Conservation (phyloP, 139 green algal species). For the Chara braunii region DNA sequence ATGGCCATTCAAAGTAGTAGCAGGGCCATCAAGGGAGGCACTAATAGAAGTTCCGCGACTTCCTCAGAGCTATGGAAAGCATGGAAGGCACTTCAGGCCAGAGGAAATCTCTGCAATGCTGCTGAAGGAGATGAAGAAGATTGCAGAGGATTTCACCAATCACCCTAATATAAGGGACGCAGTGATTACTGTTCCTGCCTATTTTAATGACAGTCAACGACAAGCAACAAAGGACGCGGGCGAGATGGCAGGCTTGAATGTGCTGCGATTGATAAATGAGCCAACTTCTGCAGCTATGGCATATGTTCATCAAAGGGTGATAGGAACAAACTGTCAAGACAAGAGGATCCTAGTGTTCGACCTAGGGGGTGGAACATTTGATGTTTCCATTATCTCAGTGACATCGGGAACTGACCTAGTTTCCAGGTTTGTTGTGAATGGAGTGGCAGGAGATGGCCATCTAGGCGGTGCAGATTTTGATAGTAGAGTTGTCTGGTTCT, state of each 20-base stretch:
- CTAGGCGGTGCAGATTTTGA: too few relatives aligned
- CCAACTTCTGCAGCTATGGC: conserved; percentile 25
- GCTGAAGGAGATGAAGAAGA: conserved; percentile 85
- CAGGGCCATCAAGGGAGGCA: too few relatives aligned
- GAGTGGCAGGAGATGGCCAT: conserved; percentile 47
- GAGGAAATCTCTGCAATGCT: conserved; percentile 97
- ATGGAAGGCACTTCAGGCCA: too few relatives aligned
- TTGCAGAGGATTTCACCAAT: conserved; percentile 68
- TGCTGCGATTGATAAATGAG: conserved; percentile 42
- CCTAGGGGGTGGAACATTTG: conserved; percentile 44
- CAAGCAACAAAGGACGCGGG: conserved; percentile 78
- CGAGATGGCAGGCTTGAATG: conserved; percentile 32
- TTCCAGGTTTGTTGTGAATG: conserved; percentile 10
- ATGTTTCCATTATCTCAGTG: conserved; percentile 37
- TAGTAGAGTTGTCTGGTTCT: too few relatives aligned
- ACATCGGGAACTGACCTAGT: conserved; percentile 24
- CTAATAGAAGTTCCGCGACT: too few relatives aligned
- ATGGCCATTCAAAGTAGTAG: too few relatives aligned
- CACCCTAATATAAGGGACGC: conserved; percentile 68
- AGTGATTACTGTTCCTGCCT: conserved; percentile 82
- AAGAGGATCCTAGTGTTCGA: conserved; percentile 65
- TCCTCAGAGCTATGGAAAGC: too few relatives aligned
- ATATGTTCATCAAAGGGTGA: conserved; percentile 29
- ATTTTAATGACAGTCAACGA: conserved; percentile 86
- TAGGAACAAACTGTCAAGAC: too few relatives aligned